These are phyloP conservation scores for Boletellus sp. DNA, from an alignment of 768 basidiomycete genomes.

Conservation along the genomic window DNA sequence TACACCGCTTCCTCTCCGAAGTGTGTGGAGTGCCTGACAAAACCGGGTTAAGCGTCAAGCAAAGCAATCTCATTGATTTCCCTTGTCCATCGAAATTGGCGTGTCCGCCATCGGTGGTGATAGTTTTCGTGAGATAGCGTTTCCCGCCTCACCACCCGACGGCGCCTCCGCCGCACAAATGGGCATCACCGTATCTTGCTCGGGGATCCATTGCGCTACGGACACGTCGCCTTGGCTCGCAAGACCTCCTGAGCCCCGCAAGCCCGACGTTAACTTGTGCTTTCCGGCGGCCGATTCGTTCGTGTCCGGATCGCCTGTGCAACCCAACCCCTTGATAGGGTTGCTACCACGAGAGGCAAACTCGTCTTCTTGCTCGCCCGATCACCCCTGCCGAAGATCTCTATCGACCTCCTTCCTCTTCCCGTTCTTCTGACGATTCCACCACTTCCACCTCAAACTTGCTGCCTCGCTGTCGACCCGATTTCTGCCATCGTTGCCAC, in stretches of 20 bases:
- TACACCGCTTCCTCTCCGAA: constrained; percentile 69
- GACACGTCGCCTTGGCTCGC: constrained; percentile 8
- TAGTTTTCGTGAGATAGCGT: constrained; percentile 13
- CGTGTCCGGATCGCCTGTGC: not conserved
- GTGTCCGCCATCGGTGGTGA: not conserved
- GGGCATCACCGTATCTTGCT: constrained; percentile 4
- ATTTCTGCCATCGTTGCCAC: constrained; percentile 15
- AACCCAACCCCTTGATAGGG: constrained; percentile 39
- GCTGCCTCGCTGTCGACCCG: constrained; percentile 2
- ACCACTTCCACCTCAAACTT: constrained; percentile 1
- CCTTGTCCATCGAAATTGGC: constrained; percentile 18
- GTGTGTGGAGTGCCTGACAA: constrained; percentile 50
- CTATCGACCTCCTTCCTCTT: constrained; percentile 8
- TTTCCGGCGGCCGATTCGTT: not conserved
- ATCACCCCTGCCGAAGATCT: constrained; percentile 24
- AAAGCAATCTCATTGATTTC: constrained; percentile 15
- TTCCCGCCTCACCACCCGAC: not conserved
- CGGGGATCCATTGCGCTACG: not conserved
- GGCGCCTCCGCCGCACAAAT: constrained; percentile 3
- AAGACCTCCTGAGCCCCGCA: not conserved
- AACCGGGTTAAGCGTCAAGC: constrained; percentile 26
- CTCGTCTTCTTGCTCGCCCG: constrained; percentile 43
- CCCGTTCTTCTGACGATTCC: not conserved
- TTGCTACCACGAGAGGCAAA: constrained; percentile 42
- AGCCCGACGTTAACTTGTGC: not conserved